Percentiles rank a stretch among this genome's conserved stretches.
phyloP scores from a whole-genome alignment of 768 basidiomycete genomes.

The Cystofilobasidium macerans region DNA sequence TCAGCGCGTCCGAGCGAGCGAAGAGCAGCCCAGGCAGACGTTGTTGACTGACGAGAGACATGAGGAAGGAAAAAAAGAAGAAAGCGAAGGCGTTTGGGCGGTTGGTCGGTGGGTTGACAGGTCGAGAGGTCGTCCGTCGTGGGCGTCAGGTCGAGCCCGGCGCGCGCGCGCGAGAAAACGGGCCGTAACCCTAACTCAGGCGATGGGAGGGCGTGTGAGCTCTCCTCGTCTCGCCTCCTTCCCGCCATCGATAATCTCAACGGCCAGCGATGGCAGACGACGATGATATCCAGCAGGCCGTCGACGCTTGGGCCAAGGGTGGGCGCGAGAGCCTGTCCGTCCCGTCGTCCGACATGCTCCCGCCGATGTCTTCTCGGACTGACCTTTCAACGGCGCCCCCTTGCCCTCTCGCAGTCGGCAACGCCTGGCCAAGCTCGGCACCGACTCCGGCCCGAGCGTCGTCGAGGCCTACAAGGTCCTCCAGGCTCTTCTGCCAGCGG shows the following conservation, averaged over 20 bases:
- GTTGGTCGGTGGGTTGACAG: neutral
- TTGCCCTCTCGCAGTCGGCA: neutral
- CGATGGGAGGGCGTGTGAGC: no score
- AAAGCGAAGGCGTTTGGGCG: neutral
- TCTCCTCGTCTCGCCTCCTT: no score
- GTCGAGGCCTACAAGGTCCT: neutral
- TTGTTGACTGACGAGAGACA: conserved; percentile 17
- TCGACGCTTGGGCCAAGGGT: neutral
- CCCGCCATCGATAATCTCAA: no score
- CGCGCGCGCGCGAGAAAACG: no score
- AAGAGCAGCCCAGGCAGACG: neutral
- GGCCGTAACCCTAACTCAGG: no score
- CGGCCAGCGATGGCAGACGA: no score
- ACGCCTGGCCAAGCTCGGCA: neutral
- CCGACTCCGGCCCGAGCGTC: neutral
- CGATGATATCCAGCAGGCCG: neutral
- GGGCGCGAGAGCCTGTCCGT: neutral
- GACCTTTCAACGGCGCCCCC: neutral
- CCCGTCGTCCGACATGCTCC: neutral
- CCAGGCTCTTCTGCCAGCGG: conserved; percentile 1
- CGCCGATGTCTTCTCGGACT: neutral
- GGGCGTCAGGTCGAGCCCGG: no score
- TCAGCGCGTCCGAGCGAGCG: neutral
- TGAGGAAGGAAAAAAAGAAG: neutral
- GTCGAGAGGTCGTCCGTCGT: no score